Evolutionary conservation across 1,284 basidiomycete genomes (phyloP), one percentile per base, ranked within the genome.

Genomic region (Ustilago trichophora): DNA sequence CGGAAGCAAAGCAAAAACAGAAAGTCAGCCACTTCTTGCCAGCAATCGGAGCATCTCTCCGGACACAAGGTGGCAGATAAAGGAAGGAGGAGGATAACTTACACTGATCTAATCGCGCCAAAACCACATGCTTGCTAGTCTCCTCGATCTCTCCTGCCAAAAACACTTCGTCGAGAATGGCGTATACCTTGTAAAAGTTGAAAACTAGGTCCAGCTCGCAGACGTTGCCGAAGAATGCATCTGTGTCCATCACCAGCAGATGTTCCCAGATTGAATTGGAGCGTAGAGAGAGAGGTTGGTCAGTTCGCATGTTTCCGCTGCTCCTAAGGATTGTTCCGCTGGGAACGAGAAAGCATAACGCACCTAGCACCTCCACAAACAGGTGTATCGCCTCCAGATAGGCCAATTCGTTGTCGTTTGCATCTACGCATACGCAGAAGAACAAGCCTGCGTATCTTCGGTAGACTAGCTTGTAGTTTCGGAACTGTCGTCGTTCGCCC

Each of bases 101-200:
- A 78, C 77, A 36, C 31, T 75, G 65, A 38, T 96, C 94, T 46
- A 98, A 83, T 53, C 94, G 87, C 35, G 90, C 87, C 29, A 98
- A 84, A 0, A 98, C 93, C n/a, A 97, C 94, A 47, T 93, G 91
- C 82, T 97, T 97, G 81, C 90, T 93, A 19, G 95, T 98, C 83
- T 98, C 96, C 83, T 98, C 93, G 41, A 98, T 91, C 83, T 98
- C 95, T 13, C 96, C 96, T 3, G 95, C 95, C n/a, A 98, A 85
- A 84, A 98, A 98, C 41, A 98, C 92, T 80, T 98, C 95, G 81
- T 98, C 96, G 53, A 98, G 85, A 52, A 98, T 97, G 1, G 96
- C 92, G 75, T 97, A 97, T 53, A 90, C 93, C 85, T 98, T 97
- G 85, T 98, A 98, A 82, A 98, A 98, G 79, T 97, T 97, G 85